Evolutionary conservation across 176 grass and related monocot species (phyloP), one percentile per base, ranked within the genome.

Genomic region (Themeda triandra): DNA sequence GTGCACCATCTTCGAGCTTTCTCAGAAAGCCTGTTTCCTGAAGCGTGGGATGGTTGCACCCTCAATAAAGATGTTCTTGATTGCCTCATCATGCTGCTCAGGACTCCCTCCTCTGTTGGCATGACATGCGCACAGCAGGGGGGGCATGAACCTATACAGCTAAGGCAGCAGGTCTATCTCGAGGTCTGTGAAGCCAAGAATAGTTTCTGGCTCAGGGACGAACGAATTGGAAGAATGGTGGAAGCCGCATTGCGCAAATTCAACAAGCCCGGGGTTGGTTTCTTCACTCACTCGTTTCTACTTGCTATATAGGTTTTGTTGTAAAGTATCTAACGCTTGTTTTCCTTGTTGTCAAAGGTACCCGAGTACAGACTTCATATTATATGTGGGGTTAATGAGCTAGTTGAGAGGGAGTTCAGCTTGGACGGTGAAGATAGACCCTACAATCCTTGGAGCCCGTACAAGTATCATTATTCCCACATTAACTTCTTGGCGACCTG

Each of bases 401-500:
- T 60, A 0, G 80, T 41, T 82, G 80, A 49, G n/a, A 33, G n/a
- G 5, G 78, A 68, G 29, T 23, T 33, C 30, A 69, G 63, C 44
- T 24, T 15, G 23, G n/a, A 69, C 15, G 8, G 0, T 10, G 21
- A 81, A 33, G 21, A 53, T 27, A 7, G 1, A 69, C 12, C 23
- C 18, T 81, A 69, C 13, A 68, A 69, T 35, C 78, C 45, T 37
- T 69, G 64, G 19, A 27, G 19, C 25, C 19, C 6, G 18, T 4
- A 1, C 30, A 36, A 39, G 60, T 71, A 60, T 25, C 53, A 42
- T 60, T 24, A 82, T 66, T 42, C 49, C n/a, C 80, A 31, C 71
- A 59, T 82, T 67, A 82, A 82, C 17, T 82, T 82, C 21, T 15
- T 82, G n/a, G 80, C 80, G 5, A 10, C 35, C 59, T 0, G 30